Conservation (phyloP, 1,284 basidiomycete genomes). For the Vanrija pseudolonga region DNA sequence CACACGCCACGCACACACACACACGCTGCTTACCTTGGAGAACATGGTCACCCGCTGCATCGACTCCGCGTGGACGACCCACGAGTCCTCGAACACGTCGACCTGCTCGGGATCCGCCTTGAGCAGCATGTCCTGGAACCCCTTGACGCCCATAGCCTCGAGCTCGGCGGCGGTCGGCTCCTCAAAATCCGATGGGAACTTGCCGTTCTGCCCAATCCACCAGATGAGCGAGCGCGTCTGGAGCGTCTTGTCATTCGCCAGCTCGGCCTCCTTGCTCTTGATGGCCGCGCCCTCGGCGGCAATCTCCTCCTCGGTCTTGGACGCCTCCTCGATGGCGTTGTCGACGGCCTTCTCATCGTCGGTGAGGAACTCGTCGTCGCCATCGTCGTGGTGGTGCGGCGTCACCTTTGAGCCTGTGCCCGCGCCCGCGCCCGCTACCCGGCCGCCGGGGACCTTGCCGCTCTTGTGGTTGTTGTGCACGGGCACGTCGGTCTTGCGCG, state of each 20-base stretch:
- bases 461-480: no score
- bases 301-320: constrained; percentile 24
- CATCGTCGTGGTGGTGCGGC: neutral
- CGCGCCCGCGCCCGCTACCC: no score
- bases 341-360: constrained; percentile 36
- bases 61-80: constrained; percentile 3
- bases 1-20: neutral
- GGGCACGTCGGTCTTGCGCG: no score
- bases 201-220: constrained; percentile 41
- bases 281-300: constrained; percentile 15
- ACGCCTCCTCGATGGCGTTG: constrained; percentile 6
- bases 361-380: constrained; percentile 40
- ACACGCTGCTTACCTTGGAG: constrained; percentile 38
- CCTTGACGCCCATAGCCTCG: constrained; percentile 27
- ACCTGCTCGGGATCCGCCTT: neutral
- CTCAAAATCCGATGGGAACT: constrained; percentile 29
- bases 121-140: constrained; percentile 27
- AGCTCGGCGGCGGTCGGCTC: constrained; percentile 24
- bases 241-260: neutral
- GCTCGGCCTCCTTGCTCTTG: constrained; percentile 10
- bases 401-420: no score
- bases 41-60: constrained; percentile 40
- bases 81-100: constrained; percentile 9
- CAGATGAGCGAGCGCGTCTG: constrained; percentile 37
- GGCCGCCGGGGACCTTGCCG: no score